Conservation (phyloP, 2,329 filamentous ascomycete species). For the Cryoendolithus antarcticus region DNA sequence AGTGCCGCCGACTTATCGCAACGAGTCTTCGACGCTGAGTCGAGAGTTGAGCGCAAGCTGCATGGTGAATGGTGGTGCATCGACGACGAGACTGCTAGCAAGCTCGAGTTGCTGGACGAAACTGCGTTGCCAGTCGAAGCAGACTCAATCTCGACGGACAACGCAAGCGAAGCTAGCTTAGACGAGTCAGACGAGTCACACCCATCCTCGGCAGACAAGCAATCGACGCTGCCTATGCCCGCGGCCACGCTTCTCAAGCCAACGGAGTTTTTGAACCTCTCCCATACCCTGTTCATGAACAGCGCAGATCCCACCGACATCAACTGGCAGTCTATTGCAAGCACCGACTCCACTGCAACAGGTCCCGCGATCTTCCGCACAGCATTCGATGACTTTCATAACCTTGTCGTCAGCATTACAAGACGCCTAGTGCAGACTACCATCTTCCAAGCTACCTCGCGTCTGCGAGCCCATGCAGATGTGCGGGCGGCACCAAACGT, state of each 20-base stretch:
- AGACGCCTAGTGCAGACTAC: constrained; percentile 57
- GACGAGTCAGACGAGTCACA: constrained; percentile 1
- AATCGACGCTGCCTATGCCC: constrained; percentile 19
- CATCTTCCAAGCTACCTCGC: constrained; percentile 57
- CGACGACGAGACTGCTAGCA: constrained; percentile 24
- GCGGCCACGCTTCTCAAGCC: constrained; percentile 49
- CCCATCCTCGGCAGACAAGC: too few species aligned
- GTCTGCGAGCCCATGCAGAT: constrained; percentile 42
- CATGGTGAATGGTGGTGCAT: constrained; percentile 60
- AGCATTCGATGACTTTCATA: constrained; percentile 63
- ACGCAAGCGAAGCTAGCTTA: constrained; percentile 1
- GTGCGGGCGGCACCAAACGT: constrained; percentile 13
- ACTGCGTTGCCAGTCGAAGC: constrained; percentile 15
- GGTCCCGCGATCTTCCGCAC: constrained; percentile 62
- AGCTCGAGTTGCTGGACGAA: constrained; percentile 16
- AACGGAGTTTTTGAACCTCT: constrained; percentile 50
- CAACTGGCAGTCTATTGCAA: constrained; percentile 54
- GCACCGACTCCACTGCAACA: constrained; percentile 26
- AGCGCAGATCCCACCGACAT: constrained; percentile 33
- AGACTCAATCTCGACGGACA: constrained; percentile 3
- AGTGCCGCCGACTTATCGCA: constrained; percentile 54
- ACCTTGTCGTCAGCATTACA: constrained; percentile 54
- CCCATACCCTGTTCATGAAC: constrained; percentile 66
- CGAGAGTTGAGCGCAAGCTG: constrained; percentile 17
- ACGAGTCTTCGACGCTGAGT: constrained; percentile 49